Conservation (phyloP, 1,284 basidiomycete species). For the Meira miltonrushii region DNA sequence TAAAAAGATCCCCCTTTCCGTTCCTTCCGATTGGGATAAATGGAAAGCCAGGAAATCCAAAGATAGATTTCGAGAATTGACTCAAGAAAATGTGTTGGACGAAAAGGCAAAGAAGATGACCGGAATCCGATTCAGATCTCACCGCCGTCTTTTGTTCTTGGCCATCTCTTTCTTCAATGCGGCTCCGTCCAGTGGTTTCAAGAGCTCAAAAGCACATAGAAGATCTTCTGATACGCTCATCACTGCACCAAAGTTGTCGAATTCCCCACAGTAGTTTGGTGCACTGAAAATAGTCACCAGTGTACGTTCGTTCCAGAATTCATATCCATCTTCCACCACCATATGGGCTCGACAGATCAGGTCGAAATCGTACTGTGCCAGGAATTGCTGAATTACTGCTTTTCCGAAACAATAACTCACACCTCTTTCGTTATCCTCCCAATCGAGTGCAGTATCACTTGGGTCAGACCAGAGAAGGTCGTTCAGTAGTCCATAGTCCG, state of each 20-base stretch:
- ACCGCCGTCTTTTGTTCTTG: slow-evolving; percentile 60
- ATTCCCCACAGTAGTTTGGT: slow-evolving; percentile 64
- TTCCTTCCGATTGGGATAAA: no score
- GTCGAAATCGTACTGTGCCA: slow-evolving; percentile 84
- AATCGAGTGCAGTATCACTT: slow-evolving; percentile 92
- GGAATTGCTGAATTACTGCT: slow-evolving; percentile 91
- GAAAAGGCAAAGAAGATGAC: no score
- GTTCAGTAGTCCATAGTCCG: slow-evolving; percentile 96
- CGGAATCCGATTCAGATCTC: not conserved
- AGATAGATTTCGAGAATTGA: no score
- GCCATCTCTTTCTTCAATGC: slow-evolving; percentile 98
- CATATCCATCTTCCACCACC: slow-evolving; percentile 96
- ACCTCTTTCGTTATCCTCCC: slow-evolving; percentile 99
- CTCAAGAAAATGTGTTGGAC: no score
- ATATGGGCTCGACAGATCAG: slow-evolving; percentile 98
- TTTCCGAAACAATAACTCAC: slow-evolving; percentile 99
- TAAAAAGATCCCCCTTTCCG: no score
- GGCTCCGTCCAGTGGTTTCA: slow-evolving; percentile 85
- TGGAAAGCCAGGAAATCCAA: no score
- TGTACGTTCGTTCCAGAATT: slow-evolving; percentile 99
- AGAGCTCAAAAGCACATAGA: slow-evolving; percentile 15
- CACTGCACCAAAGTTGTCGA: slow-evolving; percentile 83
- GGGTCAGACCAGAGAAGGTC: slow-evolving; percentile 98
- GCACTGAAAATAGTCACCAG: slow-evolving; percentile 98
- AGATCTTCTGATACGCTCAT: slow-evolving; percentile 92